A percentile compares a stretch with the other conserved stretches of the same genome.
Conservation (phyloP, 192 early-diverging fungal species). For the Backusella australiensis region DNA sequence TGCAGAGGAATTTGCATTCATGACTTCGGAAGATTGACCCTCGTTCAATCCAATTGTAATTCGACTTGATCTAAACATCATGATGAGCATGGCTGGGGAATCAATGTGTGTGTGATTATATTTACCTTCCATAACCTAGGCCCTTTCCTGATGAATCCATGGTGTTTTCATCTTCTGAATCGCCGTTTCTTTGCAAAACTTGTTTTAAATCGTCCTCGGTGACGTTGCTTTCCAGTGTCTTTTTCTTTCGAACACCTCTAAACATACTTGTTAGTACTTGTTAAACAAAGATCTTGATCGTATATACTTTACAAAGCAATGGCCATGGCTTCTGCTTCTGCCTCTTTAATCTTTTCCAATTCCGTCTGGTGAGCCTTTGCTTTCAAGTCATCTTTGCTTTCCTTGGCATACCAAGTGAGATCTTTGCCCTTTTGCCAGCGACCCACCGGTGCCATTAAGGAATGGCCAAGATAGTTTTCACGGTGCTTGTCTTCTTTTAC, state of each 20-base stretch:
- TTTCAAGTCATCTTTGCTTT: constrained; percentile 30
- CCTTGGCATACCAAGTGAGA: constrained; percentile 74
- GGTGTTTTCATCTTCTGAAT: constrained; percentile 27
- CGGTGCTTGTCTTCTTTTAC: constrained; percentile 69
- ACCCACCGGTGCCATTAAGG: constrained; percentile 74
- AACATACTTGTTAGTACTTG: background rate
- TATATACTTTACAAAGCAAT: constrained; percentile 44
- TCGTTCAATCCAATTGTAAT: background rate
- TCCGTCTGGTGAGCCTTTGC: constrained; percentile 31
- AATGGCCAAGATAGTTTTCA: constrained; percentile 86
- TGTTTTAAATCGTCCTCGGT: constrained; percentile 47
- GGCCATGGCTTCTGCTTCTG: constrained; percentile 59
- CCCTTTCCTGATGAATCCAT: constrained; percentile 24
- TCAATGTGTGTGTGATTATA: background rate
- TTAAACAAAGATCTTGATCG: too few relatives aligned
- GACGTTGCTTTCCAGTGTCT: constrained; percentile 40
- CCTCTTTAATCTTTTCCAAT: constrained; percentile 54
- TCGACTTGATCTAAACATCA: constrained; percentile 4
- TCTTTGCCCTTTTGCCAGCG: constrained; percentile 75
- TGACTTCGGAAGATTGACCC: background rate
- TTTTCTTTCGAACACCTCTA: constrained; percentile 46
- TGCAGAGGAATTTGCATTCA: constrained; percentile 60
- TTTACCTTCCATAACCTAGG: constrained; percentile 35
- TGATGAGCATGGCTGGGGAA: background rate
- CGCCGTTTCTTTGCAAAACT: constrained; percentile 35